Percentiles rank a stretch among this genome's conserved stretches.
Evolutionary conservation across 2,329 filamentous ascomycete species (phyloP).

Genomic region (Neofusicoccum parvum): DNA sequence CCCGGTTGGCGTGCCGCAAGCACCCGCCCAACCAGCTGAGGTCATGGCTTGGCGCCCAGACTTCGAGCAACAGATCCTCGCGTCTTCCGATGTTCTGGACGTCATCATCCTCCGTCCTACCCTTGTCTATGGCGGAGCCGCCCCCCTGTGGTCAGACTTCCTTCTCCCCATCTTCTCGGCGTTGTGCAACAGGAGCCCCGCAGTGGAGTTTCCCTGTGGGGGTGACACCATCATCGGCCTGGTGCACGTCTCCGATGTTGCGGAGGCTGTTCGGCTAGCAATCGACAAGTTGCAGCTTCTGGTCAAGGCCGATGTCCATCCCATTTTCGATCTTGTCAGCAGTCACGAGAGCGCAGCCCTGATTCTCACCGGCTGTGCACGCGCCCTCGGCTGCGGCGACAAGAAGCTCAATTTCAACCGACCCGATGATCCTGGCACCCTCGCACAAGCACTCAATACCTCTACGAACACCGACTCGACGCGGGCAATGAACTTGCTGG

Average conservation of each 20-base stretch:
- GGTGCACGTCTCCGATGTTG: constrained; percentile 45
- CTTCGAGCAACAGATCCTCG: constrained; percentile 38
- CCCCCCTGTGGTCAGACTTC: constrained; percentile 32
- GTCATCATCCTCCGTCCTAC: constrained; percentile 37
- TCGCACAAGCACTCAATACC: background rate
- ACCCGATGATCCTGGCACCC: background rate
- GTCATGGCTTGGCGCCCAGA: constrained; percentile 36
- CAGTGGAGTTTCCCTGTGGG: constrained; percentile 28
- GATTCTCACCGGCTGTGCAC: background rate
- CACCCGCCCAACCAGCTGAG: constrained; percentile 26
- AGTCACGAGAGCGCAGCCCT: background rate
- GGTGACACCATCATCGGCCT: constrained; percentile 28
- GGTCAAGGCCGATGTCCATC: constrained; percentile 31
- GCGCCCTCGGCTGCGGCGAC: background rate
- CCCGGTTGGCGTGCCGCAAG: constrained; percentile 28
- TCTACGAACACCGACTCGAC: background rate
- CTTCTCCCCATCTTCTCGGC: constrained; percentile 33
- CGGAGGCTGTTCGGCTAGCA: constrained; percentile 31
- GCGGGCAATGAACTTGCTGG: background rate
- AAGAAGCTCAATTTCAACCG: background rate
- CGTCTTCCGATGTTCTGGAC: constrained; percentile 34
- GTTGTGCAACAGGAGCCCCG: constrained; percentile 22
- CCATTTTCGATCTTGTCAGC: constrained; percentile 42
- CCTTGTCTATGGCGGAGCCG: constrained; percentile 40
- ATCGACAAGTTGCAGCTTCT: constrained; percentile 38